These are phyloP conservation scores for Podospora appendiculata DNA, from an alignment of 495 filamentous ascomycete genomes.

Conservation along the genomic window DNA sequence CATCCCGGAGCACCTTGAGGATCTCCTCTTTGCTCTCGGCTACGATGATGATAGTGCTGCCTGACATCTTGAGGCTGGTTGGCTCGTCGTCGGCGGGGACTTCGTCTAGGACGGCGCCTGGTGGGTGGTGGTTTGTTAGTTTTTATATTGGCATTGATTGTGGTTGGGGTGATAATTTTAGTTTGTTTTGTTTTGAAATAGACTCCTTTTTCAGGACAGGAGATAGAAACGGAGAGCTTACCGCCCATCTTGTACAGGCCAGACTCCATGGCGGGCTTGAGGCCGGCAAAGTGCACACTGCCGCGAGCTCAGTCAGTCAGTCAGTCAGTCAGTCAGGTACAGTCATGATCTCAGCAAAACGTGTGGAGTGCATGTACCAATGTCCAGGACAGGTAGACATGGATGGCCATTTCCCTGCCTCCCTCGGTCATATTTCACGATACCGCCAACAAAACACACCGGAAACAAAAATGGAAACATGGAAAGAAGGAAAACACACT, in stretches of 20 bases:
- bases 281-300: constrained; percentile 50
- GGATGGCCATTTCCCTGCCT: not conserved
- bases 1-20: constrained; percentile 54
- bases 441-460: not conserved
- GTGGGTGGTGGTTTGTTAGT: not conserved
- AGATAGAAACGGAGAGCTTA: constrained; percentile 10
- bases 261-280: constrained; percentile 34
- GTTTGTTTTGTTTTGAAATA: not conserved
- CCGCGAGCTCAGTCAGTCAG: not conserved
- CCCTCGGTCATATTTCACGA: too few relatives aligned
- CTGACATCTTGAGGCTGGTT: constrained; percentile 54
- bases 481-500: constrained; percentile 22
- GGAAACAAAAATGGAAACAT: not conserved
- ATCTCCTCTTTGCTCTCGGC: constrained; percentile 65
- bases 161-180: not conserved
- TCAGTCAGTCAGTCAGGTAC: too few relatives aligned
- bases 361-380: too few relatives aligned
- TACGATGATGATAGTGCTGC: constrained; percentile 56
- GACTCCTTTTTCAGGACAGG: not conserved
- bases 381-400: not conserved
- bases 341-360: too few relatives aligned
- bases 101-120: constrained; percentile 67
- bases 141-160: not conserved
- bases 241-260: constrained; percentile 53
- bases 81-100: constrained; percentile 54